phyloP scores from a whole-genome alignment of 1,284 basidiomycete species.

The Coniferiporia sulphurascens region DNA sequence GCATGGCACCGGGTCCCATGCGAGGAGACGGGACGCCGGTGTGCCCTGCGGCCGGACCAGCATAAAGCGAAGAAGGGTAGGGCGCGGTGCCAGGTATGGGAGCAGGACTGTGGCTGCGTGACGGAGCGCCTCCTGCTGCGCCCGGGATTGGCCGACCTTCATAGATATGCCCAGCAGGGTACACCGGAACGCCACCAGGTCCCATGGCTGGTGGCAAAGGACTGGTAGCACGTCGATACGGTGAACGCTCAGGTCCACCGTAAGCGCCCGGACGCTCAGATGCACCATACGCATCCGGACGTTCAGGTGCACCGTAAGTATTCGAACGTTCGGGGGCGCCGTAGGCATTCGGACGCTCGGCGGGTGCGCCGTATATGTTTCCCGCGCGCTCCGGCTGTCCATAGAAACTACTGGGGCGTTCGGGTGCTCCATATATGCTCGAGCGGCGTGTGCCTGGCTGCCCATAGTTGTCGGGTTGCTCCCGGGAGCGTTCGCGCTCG shows the following conservation, averaged over 20 bases:
- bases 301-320: background rate
- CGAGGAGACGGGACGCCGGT: constrained; percentile 4
- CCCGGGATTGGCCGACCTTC: constrained; percentile 40
- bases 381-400: background rate
- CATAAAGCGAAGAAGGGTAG: constrained; percentile 2
- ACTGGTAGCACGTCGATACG: constrained; percentile 14
- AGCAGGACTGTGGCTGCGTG: constrained; percentile 11
- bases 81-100: constrained; percentile 10
- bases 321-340: background rate
- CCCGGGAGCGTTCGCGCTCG: background rate
- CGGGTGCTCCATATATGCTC: constrained; percentile 6
- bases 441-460: constrained; percentile 6
- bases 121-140: background rate
- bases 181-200: constrained; percentile 27
- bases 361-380: background rate
- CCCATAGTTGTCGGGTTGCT: constrained; percentile 13
- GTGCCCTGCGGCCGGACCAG: constrained; percentile 3
- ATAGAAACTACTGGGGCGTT: background rate
- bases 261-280: constrained; percentile 15
- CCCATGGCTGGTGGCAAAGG: constrained; percentile 9
- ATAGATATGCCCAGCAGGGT: constrained; percentile 49
- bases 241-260: constrained; percentile 22
- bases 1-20: constrained; percentile 1
- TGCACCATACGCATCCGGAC: background rate
- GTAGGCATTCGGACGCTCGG: background rate